Conservation (phyloP, 2,329 filamentous ascomycete species). For the Polytolypa hystricis region DNA sequence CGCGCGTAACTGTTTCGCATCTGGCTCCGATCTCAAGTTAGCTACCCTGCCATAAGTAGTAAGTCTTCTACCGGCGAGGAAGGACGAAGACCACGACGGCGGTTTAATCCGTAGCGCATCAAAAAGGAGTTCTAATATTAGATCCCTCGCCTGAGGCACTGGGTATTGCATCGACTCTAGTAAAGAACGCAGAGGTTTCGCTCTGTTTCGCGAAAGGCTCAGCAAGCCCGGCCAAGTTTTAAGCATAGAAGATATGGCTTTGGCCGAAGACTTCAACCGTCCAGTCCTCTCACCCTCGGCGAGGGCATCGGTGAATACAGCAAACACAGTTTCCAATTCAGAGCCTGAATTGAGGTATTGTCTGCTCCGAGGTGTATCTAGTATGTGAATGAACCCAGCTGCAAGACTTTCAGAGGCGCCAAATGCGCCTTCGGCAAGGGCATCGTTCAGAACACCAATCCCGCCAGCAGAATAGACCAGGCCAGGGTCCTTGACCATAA, state of each 20-base stretch:
- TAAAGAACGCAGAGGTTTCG: conserved; percentile 72
- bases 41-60: conserved; percentile 95
- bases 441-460: conserved; percentile 77
- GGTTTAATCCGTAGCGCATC: conserved; percentile 79
- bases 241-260: conserved; percentile 81
- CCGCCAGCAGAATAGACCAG: conserved; percentile 75
- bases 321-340: conserved; percentile 80
- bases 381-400: conserved; percentile 74
- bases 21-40: conserved; percentile 58
- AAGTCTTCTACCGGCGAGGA: conserved; percentile 78
- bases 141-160: conserved; percentile 51
- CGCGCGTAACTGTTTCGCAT: conserved; percentile 39
- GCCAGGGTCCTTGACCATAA: conserved; percentile 74
- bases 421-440: conserved; percentile 80
- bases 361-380: conserved; percentile 72
- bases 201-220: conserved; percentile 77
- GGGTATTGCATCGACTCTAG: conserved; percentile 54
- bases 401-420: conserved; percentile 84
- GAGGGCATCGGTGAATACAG: conserved; percentile 77
- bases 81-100: conserved; percentile 88
- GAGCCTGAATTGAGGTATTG: conserved; percentile 78
- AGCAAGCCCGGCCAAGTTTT: conserved; percentile 92
- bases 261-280: conserved; percentile 72
- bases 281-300: conserved; percentile 47
- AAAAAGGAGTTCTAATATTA: conserved; percentile 80